phyloP scores from a whole-genome alignment of 2,329 filamentous ascomycete genomes.

The Colletotrichum cuscutae region DNA sequence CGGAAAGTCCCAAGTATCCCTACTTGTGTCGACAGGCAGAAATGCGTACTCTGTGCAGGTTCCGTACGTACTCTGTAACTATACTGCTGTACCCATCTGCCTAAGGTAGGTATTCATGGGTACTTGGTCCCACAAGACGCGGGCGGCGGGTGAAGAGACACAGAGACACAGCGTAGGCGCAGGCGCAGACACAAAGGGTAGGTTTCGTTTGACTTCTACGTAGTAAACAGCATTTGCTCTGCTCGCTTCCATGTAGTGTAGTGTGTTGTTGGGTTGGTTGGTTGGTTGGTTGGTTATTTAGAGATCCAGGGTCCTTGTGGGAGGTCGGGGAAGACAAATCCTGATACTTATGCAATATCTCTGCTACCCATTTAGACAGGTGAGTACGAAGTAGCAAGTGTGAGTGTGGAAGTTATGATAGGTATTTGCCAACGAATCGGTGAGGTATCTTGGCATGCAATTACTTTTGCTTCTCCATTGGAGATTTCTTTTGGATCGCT shows the following conservation, averaged over 20 bases:
- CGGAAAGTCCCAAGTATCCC: neutral
- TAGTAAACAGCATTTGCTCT: no score
- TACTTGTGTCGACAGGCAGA: neutral
- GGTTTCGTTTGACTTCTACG: no score
- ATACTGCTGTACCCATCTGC: neutral
- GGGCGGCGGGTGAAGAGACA: neutral
- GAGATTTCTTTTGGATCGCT: no score
- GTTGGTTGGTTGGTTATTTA: neutral
- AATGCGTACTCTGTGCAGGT: neutral
- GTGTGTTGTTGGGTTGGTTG: neutral
- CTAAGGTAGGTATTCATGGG: no score
- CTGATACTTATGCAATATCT: slow-evolving; percentile 8
- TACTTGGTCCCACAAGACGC: neutral
- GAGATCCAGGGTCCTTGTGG: neutral
- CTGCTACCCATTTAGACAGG: neutral
- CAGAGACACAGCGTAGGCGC: neutral
- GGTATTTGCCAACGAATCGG: neutral
- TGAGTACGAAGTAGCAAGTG: no score
- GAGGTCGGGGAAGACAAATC: neutral
- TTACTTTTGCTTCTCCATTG: neutral
- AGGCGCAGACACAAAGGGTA: neutral
- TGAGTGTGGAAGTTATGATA: neutral
- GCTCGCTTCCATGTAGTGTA: neutral
- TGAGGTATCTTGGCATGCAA: neutral
- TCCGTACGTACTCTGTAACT: neutral